phyloP scores from a whole-genome alignment of 139 green algal genomes.

The Coelastrella sp. region DNA sequence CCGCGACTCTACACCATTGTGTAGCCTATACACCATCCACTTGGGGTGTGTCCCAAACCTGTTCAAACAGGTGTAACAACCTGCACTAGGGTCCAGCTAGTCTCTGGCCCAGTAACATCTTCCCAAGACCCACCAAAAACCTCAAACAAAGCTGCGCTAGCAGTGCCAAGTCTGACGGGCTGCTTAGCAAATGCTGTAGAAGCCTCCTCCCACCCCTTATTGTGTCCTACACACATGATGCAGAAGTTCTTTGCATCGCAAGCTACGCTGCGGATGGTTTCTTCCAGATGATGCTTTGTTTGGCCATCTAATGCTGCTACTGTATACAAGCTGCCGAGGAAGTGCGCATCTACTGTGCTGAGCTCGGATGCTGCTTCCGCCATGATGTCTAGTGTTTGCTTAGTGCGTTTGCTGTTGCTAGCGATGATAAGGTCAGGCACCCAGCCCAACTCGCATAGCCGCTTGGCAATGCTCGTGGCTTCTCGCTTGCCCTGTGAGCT shows the following conservation, averaged over 20 bases:
- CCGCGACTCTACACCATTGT: too few relatives aligned
- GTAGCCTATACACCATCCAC: too few relatives aligned
- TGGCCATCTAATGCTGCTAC: constrained; percentile 87
- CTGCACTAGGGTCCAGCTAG: constrained; percentile 69
- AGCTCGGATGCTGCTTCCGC: constrained; percentile 62
- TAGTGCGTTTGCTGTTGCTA: constrained; percentile 78
- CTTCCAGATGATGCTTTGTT: constrained; percentile 70
- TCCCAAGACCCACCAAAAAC: constrained; percentile 59
- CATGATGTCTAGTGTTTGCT: constrained; percentile 89
- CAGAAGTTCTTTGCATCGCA: constrained; percentile 58
- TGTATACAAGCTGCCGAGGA: constrained; percentile 87
- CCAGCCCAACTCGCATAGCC: constrained; percentile 75
- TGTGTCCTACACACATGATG: constrained; percentile 88
- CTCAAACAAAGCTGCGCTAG: constrained; percentile 83
- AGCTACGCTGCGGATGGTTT: constrained; percentile 62
- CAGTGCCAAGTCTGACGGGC: constrained; percentile 79
- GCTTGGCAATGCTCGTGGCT: constrained; percentile 52
- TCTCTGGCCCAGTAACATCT: constrained; percentile 59
- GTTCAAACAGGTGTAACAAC: constrained; percentile 54
- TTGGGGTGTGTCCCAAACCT: too few relatives aligned
- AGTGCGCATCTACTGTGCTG: constrained; percentile 62
- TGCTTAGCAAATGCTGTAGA: constrained; percentile 72
- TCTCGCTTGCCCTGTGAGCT: constrained; percentile 6
- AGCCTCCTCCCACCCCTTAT: constrained; percentile 87
- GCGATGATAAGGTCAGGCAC: constrained; percentile 80